Evolutionary conservation across 345 rosid genomes (phyloP).

Genomic region (Hibiscus mutabilis): DNA sequence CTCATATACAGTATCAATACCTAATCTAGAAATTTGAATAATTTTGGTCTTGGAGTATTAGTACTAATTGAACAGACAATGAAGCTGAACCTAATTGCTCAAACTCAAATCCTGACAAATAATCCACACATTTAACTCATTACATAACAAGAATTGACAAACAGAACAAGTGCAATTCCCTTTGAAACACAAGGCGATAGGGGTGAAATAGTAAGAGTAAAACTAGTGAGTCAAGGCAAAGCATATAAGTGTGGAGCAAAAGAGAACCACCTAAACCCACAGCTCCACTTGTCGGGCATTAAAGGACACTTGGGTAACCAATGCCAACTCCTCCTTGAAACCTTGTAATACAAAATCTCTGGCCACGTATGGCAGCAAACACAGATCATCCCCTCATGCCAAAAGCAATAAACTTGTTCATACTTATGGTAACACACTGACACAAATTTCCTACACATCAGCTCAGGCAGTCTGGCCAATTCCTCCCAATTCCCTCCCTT

Average conservation of each 20-base stretch:
- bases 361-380: slow-evolving; percentile 95
- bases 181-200: too few species aligned
- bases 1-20: too few species aligned
- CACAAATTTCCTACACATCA: slow-evolving; percentile 71
- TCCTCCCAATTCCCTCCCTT: slow-evolving; percentile 44
- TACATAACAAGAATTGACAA: too few species aligned
- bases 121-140: too few species aligned
- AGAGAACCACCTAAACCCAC: slow-evolving; percentile 92
- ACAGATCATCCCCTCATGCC: slow-evolving; percentile 78
- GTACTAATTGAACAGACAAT: too few species aligned
- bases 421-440: slow-evolving; percentile 86
- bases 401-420: slow-evolving; percentile 78
- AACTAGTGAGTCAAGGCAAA: slow-evolving; percentile 30
- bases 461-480: slow-evolving; percentile 54
- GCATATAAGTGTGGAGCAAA: slow-evolving; percentile 64
- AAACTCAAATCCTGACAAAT: too few species aligned
- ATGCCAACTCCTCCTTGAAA: slow-evolving; percentile 72
- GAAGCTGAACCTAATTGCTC: too few species aligned
- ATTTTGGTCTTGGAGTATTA: too few species aligned
- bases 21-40: too few species aligned
- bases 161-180: too few species aligned
- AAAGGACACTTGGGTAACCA: slow-evolving; percentile 86
- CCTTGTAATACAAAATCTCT: slow-evolving; percentile 73
- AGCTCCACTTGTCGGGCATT: slow-evolving; percentile 81
- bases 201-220: too few species aligned